phyloP scores from a whole-genome alignment of 2,329 filamentous ascomycete species.

The Aphanoascus verrucosus region DNA sequence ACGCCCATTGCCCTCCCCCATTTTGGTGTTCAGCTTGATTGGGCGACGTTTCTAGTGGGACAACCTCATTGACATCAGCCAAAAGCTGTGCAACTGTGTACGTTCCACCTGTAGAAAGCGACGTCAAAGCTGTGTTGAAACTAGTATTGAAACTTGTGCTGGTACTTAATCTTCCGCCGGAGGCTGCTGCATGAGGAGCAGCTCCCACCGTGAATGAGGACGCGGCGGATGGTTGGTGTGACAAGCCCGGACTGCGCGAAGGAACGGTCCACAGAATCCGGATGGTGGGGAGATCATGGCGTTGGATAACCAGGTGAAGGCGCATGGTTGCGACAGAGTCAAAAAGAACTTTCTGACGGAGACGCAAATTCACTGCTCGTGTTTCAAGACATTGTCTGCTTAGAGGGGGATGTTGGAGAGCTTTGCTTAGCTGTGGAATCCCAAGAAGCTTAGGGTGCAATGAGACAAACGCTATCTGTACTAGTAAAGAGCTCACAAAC shows the following conservation, averaged over 20 bases:
- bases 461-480: no score
- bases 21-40: conserved; percentile 15
- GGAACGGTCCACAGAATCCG: conserved; percentile 59
- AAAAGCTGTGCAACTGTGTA: conserved; percentile 67
- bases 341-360: neutral
- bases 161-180: conserved; percentile 27
- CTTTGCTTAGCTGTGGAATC: no score
- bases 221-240: conserved; percentile 17
- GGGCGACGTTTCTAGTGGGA: conserved; percentile 64
- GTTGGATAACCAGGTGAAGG: conserved; percentile 60
- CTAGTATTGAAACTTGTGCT: conserved; percentile 22
- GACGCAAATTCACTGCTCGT: neutral
- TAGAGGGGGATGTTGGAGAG: no score
- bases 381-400: neutral
- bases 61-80: conserved; percentile 63
- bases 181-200: conserved; percentile 21
- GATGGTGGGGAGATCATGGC: conserved; percentile 61
- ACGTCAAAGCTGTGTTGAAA: conserved; percentile 16
- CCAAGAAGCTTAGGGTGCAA: no score
- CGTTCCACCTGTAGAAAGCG: conserved; percentile 27
- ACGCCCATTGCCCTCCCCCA: conserved; percentile 51
- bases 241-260: conserved; percentile 16
- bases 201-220: conserved; percentile 23
- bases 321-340: conserved; percentile 44
- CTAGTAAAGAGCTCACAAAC: no score